A percentile compares a stretch with the other conserved stretches of the same genome.
These are phyloP conservation scores for Hippophae tibetana DNA, from an alignment of 306 rosid species.

Conservation along the genomic window DNA sequence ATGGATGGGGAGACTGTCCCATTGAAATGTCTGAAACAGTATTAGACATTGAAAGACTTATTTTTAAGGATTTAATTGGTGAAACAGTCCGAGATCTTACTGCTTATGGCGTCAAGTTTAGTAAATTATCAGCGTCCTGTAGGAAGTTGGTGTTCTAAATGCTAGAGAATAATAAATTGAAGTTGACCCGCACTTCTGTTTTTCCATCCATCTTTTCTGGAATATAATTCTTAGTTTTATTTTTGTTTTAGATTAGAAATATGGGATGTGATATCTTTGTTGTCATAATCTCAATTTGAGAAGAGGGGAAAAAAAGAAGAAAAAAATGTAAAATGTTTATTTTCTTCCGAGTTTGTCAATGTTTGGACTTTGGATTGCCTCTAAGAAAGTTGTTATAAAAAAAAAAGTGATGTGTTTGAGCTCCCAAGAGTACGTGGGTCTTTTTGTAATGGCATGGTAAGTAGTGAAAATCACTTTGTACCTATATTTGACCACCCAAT, in stretches of 20 bases:
- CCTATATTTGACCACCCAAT: too few species aligned
- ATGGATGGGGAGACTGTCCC: conserved; percentile 59
- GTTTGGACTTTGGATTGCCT: background rate
- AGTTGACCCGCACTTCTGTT: conserved; percentile 17
- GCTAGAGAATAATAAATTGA: conserved; percentile 8
- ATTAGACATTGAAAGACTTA: conserved; percentile 69
- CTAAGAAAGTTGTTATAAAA: too few species aligned
- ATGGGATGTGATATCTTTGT: conserved; percentile 9
- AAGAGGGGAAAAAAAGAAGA: background rate
- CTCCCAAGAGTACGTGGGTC: too few species aligned
- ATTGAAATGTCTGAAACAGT: conserved; percentile 57
- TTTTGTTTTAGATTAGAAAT: conserved; percentile 14
- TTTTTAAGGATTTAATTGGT: conserved; percentile 74
- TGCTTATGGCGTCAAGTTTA: conserved; percentile 18
- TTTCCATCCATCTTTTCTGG: background rate
- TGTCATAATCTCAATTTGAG: conserved; percentile 1
- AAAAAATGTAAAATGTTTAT: background rate
- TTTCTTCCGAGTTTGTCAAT: background rate
- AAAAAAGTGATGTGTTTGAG: too few species aligned
- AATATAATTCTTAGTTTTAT: conserved; percentile 3
- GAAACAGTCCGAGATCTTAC: conserved; percentile 71
- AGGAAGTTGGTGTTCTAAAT: conserved; percentile 57
- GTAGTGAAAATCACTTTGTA: too few species aligned
- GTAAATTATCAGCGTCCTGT: conserved; percentile 30
- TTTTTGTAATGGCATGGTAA: too few species aligned